A percentile compares a stretch with the other conserved stretches of the same genome.
Evolutionary conservation across 495 filamentous ascomycete species (phyloP).

Genomic region (Daldinia loculata): DNA sequence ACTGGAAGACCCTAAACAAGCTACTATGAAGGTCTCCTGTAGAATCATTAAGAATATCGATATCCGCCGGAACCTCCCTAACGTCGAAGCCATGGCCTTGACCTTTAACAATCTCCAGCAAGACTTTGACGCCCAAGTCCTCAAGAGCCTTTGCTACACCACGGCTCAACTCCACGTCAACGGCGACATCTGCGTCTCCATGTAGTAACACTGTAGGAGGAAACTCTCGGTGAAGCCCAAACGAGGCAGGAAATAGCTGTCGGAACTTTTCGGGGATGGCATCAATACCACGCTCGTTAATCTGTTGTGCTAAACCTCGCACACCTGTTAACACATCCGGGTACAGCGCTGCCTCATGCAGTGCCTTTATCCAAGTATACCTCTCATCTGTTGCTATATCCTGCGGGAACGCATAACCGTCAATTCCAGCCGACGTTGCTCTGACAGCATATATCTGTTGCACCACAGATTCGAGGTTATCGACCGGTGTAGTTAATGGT

Average conservation of each 20-base stretch:
- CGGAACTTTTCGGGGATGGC: not conserved
- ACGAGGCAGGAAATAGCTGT: not conserved
- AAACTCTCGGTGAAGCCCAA: not conserved
- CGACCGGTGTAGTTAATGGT: not conserved
- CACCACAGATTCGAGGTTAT: not conserved
- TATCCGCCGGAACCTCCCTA: not conserved
- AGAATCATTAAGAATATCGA: not conserved
- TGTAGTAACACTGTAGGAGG: not conserved
- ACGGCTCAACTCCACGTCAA: not conserved
- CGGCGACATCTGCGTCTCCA: not conserved
- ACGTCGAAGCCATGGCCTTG: conserved; percentile 6
- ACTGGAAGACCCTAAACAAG: not conserved
- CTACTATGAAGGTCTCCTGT: not conserved
- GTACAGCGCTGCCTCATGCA: not conserved
- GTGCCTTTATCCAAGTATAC: not conserved
- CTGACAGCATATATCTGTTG: not conserved
- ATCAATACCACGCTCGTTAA: not conserved
- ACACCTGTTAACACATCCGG: not conserved
- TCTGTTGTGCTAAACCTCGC: not conserved
- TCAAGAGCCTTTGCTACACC: not conserved
- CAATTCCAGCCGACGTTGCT: not conserved
- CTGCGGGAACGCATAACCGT: conserved; percentile 1
- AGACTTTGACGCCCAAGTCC: not conserved
- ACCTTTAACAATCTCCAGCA: conserved; percentile 1
- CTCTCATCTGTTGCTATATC: not conserved